phyloP scores from a whole-genome alignment of 257 asterid genomes.

The Craterostigma plantagineum region DNA sequence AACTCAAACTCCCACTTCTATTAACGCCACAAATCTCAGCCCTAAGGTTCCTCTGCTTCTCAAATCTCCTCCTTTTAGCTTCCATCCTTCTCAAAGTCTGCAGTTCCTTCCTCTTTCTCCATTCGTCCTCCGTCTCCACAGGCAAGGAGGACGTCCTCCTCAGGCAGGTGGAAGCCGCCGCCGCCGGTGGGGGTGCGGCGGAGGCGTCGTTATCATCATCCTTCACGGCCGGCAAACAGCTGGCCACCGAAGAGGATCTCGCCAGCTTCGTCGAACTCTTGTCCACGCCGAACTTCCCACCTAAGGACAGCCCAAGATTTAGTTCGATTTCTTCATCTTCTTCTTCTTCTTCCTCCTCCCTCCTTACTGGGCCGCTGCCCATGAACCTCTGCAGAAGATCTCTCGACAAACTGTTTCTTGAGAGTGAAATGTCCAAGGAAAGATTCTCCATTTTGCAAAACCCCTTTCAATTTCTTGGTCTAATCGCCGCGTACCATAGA shows the following conservation, averaged over 20 bases:
- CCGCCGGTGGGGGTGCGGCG: conserved; percentile 16
- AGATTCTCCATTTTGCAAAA: conserved; percentile 29
- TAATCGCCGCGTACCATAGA: conserved; percentile 26
- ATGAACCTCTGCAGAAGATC: conserved; percentile 42
- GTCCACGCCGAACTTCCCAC: conserved; percentile 64
- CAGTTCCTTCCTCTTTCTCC: conserved; percentile 87
- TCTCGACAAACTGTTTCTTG: too few species aligned
- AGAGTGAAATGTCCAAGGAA: conserved; percentile 15
- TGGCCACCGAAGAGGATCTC: conserved; percentile 54
- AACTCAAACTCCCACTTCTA: conserved; percentile 13
- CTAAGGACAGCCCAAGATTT: conserved; percentile 59
- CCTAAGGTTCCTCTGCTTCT: conserved; percentile 50
- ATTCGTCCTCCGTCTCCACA: conserved; percentile 76
- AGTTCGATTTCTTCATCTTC: conserved; percentile 25
- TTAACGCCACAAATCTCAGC: conserved; percentile 22
- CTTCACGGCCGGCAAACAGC: conserved; percentile 37
- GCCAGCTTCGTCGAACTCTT: conserved; percentile 22
- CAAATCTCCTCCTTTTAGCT: conserved; percentile 82
- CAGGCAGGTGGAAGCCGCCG: conserved; percentile 19
- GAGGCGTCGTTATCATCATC: conserved; percentile 33
- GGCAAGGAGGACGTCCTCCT: conserved; percentile 76
- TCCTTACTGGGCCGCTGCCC: conserved; percentile 13
- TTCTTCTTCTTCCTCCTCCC: conserved; percentile 2
- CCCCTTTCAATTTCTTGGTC: conserved; percentile 11
- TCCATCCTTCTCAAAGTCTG: conserved; percentile 84